Conservation (phyloP, 2,329 filamentous ascomycete genomes). For the Epichloe scottii region DNA sequence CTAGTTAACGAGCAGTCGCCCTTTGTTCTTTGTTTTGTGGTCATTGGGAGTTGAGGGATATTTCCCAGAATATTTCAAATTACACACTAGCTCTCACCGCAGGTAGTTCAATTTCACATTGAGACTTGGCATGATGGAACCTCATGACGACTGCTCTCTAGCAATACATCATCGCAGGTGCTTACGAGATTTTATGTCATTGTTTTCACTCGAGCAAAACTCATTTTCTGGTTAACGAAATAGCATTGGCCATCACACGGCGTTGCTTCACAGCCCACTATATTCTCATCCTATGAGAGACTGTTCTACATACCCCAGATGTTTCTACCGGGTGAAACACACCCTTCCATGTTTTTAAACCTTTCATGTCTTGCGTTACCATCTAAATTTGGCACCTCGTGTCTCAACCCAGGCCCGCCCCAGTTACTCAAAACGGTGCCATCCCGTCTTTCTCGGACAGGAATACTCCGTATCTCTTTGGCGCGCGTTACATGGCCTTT, state of each 20-base stretch:
- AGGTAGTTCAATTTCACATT: too few species aligned
- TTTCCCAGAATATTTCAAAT: background rate
- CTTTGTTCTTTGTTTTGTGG: too few species aligned
- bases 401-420: background rate
- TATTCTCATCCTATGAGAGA: background rate
- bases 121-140: too few species aligned
- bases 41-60: background rate
- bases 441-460: background rate
- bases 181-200: background rate
- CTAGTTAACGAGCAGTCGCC: background rate
- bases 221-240: too few species aligned
- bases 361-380: background rate
- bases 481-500: too few species aligned
- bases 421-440: background rate
- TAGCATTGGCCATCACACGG: too few species aligned
- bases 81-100: too few species aligned
- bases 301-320: background rate
- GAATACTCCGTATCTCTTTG: too few species aligned
- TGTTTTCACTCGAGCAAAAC: too few species aligned
- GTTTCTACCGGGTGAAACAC: background rate
- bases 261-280: background rate
- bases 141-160: too few species aligned
- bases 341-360: background rate
- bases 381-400: background rate
- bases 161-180: too few species aligned